Evolutionary conservation across 75 land plant genomes (phyloP).

Genomic region (Chamaecyparis obtusa): DNA sequence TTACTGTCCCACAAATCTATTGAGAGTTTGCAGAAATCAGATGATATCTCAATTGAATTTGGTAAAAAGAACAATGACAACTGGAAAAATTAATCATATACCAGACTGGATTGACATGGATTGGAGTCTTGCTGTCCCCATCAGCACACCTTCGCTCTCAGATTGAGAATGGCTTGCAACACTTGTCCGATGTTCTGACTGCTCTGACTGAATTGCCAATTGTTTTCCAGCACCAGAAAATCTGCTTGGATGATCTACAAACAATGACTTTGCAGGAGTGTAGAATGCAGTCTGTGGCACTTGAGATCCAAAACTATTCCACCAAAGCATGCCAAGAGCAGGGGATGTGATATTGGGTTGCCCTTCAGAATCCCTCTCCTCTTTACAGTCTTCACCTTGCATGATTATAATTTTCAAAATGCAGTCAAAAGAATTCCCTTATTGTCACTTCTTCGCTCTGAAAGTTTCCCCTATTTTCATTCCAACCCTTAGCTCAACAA

Average conservation of each 20-base stretch:
- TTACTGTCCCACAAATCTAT: no score
- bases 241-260: background rate
- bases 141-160: background rate
- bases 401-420: background rate
- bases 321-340: constrained; percentile 4
- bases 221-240: constrained; percentile 4
- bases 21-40: no score
- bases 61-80: background rate
- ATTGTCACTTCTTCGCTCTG: background rate
- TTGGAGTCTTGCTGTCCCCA: background rate
- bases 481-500: background rate
- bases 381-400: background rate
- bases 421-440: background rate
- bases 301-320: constrained; percentile 11
- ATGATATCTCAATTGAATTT: no score
- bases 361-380: constrained; percentile 4
- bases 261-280: background rate
- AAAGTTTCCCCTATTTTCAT: background rate
- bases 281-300: constrained; percentile 3
- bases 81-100: background rate
- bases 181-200: background rate
- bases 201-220: background rate
- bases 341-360: constrained; percentile 1
- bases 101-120: constrained; percentile 6
- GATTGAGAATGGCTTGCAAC: background rate